A percentile compares a stretch with the other conserved stretches of the same genome.
phyloP scores from a whole-genome alignment of 2,329 filamentous ascomycete genomes.

The Sporothrix brasiliensis region DNA sequence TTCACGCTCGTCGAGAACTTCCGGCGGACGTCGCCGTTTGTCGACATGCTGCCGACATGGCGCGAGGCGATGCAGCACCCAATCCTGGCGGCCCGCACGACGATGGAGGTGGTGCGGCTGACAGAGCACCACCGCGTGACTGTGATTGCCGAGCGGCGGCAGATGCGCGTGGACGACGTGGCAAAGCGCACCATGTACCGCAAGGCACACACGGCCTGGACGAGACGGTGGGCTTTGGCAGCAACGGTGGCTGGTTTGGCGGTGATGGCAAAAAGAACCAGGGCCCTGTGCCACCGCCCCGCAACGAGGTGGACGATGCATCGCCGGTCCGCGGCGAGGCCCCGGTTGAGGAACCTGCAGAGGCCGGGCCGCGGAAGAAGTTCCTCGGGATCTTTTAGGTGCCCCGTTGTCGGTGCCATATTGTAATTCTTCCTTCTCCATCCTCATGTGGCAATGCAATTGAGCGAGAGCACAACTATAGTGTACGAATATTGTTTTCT shows the following conservation, averaged over 20 bases:
- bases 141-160: constrained; percentile 70
- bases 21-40: constrained; percentile 75
- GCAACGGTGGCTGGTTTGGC: constrained; percentile 35
- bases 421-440: not conserved
- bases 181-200: constrained; percentile 84
- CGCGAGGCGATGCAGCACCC: constrained; percentile 72
- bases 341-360: not conserved
- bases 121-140: constrained; percentile 72
- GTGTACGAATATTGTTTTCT: constrained; percentile 4
- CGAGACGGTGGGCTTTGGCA: constrained; percentile 56
- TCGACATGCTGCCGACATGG: constrained; percentile 73
- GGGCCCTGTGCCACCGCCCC: constrained; percentile 35
- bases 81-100: constrained; percentile 64
- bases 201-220: constrained; percentile 81
- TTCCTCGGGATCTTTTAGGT: constrained; percentile 78
- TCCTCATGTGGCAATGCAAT: not conserved
- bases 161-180: constrained; percentile 78
- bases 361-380: constrained; percentile 68
- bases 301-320: constrained; percentile 45
- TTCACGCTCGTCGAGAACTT: constrained; percentile 80
- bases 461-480: constrained; percentile 1
- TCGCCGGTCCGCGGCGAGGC: constrained; percentile 32
- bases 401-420: not conserved
- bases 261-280: constrained; percentile 35
- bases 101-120: constrained; percentile 72